Evolutionary conservation across 371 early-diverging fungal genomes (phyloP).

Genomic region (Apophysomyces ossiformis): DNA sequence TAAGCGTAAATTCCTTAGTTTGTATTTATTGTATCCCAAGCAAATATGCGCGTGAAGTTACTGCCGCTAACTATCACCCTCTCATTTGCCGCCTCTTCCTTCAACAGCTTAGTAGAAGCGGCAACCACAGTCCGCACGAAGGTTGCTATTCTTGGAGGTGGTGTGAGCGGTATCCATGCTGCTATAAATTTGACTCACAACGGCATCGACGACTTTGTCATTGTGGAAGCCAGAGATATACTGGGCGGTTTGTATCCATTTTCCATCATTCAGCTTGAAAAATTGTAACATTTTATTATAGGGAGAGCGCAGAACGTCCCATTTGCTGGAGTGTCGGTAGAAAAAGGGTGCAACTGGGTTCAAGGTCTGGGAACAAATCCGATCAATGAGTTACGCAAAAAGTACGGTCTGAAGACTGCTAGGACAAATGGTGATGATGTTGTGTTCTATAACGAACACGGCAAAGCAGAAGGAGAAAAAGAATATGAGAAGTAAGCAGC

Average conservation of each 20-base stretch:
- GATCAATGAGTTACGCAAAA: slow-evolving; percentile 40
- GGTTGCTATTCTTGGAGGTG: slow-evolving; percentile 56
- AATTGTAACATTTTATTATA: not conserved
- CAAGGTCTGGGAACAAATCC: slow-evolving; percentile 56
- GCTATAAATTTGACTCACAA: slow-evolving; percentile 40
- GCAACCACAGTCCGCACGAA: slow-evolving; percentile 32
- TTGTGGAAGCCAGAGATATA: slow-evolving; percentile 46
- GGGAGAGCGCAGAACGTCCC: slow-evolving; percentile 48
- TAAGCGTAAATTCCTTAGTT: not conserved
- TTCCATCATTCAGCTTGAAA: not conserved
- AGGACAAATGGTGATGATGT: slow-evolving; percentile 39
- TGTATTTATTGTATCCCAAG: not conserved
- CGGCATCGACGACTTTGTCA: slow-evolving; percentile 46
- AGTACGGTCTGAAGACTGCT: slow-evolving; percentile 37
- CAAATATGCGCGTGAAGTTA: not conserved
- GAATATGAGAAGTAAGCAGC: slow-evolving; percentile 14
- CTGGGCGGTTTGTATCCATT: slow-evolving; percentile 36
- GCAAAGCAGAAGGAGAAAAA: slow-evolving; percentile 31
- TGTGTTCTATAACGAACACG: slow-evolving; percentile 32
- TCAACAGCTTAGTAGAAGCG: slow-evolving; percentile 10
- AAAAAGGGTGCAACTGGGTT: slow-evolving; percentile 58
- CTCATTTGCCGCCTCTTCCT: slow-evolving; percentile 6
- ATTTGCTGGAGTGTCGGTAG: slow-evolving; percentile 41
- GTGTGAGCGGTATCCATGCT: slow-evolving; percentile 52
- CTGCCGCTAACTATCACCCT: not conserved